Percentiles rank a stretch among this genome's conserved stretches.
phyloP scores from a whole-genome alignment of 2,329 filamentous ascomycete genomes.

The Aspergillus tanneri region DNA sequence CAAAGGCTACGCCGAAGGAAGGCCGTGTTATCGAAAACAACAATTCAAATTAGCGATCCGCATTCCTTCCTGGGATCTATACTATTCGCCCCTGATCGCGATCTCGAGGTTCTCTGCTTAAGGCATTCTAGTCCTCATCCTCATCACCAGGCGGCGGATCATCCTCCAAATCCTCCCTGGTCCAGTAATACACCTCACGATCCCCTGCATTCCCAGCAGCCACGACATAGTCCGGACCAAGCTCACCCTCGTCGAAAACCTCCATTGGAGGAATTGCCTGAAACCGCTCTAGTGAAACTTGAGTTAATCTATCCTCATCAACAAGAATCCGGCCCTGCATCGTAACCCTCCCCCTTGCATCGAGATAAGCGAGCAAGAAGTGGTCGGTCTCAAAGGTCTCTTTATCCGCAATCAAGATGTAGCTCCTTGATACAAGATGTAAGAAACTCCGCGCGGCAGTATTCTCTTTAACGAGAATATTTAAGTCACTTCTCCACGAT shows the following conservation, averaged over 20 bases:
- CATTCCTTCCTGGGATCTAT: neutral
- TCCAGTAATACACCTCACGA: neutral
- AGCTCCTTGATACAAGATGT: no score
- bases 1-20: neutral
- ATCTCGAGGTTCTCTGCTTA: neutral
- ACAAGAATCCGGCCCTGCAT: slow-evolving; percentile 2
- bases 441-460: no score
- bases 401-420: no score
- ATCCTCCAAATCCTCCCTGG: slow-evolving; percentile 4
- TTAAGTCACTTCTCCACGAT: no score
- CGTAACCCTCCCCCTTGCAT: slow-evolving; percentile 3
- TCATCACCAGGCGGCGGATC: neutral
- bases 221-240: slow-evolving; percentile 3
- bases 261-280: neutral
- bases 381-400: no score
- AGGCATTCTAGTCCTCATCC: neutral
- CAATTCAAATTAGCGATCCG: neutral
- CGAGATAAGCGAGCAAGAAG: neutral
- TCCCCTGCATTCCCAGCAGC: slow-evolving; percentile 1
- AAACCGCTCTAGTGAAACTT: neutral
- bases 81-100: neutral
- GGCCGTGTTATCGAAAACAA: neutral
- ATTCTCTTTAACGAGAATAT: no score
- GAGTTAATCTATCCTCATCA: slow-evolving; percentile 1
- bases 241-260: neutral